Evolutionary conservation across 1,139 yeast species (phyloP), one percentile per base, ranked within the genome.

Genomic region (Kodamaea arcana): DNA sequence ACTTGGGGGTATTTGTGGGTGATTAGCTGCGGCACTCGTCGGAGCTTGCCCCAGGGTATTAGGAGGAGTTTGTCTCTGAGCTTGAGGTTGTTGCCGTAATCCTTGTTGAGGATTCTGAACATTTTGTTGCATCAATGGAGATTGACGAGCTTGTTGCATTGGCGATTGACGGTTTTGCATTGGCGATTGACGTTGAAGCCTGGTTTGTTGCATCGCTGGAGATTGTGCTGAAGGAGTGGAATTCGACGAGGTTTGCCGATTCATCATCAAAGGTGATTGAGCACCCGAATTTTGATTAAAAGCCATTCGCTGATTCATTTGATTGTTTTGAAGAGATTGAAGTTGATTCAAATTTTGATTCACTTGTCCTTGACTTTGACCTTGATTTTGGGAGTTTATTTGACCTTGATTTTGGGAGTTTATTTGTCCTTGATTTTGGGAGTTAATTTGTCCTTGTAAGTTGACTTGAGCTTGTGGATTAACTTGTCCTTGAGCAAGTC

Each of bases 1-100:
- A 35, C 46, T 54, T 9, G 54, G 46, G 11, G 65, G 69, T 5
- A 31, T 33, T 22, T 34, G 37, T 17, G 20, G 41, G 18, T 25
- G 25, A 24, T 35, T 35, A 29, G 27, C 12, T 18, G 22, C 22
- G 9, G 22, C 22, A 7, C 9, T 6, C 9, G 22, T 18, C 22
- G 9, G 9, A 18, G 9, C 22, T 7, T 6, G 9, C 6, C 22
- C 22, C 9, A 6, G 9, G 9, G 9, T 18, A 6, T 7, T 18
- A 18, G 22, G 9, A 18, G 22, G 22, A 18, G 9, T 18, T 9
- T 18, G 22, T 18, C 22, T 40, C 28, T 36, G 45, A 20, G 33
- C 45, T 29, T 36, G 45, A 20, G 33, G 46, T 40, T 25, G 36
- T 40, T 13, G 50, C 41, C 37, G 38, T 33, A 44, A 45, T n/a